phyloP scores from a whole-genome alignment of 305 asterid species.

The Plantago coronopus region DNA sequence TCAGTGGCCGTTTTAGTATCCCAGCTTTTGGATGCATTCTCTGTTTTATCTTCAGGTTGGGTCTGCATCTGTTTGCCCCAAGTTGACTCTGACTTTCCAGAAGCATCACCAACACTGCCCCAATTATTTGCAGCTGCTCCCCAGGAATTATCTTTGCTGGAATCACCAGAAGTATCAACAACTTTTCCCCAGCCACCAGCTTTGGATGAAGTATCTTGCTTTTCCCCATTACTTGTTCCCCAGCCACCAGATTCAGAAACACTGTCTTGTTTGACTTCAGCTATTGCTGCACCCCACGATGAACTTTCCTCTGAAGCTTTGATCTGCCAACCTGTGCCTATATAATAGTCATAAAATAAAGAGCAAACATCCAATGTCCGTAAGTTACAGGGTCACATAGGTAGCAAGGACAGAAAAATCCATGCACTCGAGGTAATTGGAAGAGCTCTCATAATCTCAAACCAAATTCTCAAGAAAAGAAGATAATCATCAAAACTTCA shows the following conservation, averaged over 20 bases:
- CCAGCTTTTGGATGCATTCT: slow-evolving; percentile 28
- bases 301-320: slow-evolving; percentile 43
- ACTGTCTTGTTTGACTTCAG: slow-evolving; percentile 28
- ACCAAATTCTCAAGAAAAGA: slow-evolving; percentile 7
- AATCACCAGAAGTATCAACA: slow-evolving; percentile 27
- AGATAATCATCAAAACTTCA: slow-evolving; percentile 8
- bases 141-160: slow-evolving; percentile 44
- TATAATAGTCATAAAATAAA: slow-evolving; percentile 19
- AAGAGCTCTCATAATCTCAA: slow-evolving; percentile 12
- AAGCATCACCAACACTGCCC: slow-evolving; percentile 38
- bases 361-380: neutral
- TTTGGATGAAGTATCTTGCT: slow-evolving; percentile 28
- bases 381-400: slow-evolving; percentile 4
- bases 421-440: neutral
- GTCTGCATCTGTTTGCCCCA: slow-evolving; percentile 5
- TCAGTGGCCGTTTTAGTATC: slow-evolving; percentile 24
- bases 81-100: slow-evolving; percentile 20
- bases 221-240: slow-evolving; percentile 36
- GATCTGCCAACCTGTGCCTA: slow-evolving; percentile 47
- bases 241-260: slow-evolving; percentile 46
- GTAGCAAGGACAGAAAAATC: slow-evolving; percentile 5
- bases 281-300: slow-evolving; percentile 69
- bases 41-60: slow-evolving; percentile 21
- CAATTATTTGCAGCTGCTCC: slow-evolving; percentile 48
- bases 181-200: slow-evolving; percentile 50